A percentile compares a stretch with the other conserved stretches of the same genome.
Evolutionary conservation across 2,329 filamentous ascomycete species (phyloP).

Genomic region (Aspergillus ruber): DNA sequence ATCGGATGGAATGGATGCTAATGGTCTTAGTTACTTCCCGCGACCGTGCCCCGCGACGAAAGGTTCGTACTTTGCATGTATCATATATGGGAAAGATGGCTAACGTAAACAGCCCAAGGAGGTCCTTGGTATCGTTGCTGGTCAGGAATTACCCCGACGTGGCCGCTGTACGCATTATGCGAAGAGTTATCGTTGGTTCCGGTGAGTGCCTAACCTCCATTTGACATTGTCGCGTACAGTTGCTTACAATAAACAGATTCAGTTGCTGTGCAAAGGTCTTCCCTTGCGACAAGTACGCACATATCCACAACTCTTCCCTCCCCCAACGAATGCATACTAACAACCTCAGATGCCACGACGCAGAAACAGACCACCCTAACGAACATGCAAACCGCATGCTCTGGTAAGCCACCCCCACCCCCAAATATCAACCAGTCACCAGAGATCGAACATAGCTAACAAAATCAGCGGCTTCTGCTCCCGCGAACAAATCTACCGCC

Average conservation of each 20-base stretch:
- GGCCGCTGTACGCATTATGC: constrained; percentile 50
- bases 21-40: constrained; percentile 21
- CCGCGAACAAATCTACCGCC: constrained; percentile 70
- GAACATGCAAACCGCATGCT: constrained; percentile 83
- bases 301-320: background rate
- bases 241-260: constrained; percentile 36
- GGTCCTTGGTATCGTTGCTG: constrained; percentile 49
- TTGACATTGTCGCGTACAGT: background rate
- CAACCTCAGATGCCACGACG: constrained; percentile 62
- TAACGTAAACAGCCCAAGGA: constrained; percentile 37
- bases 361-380: constrained; percentile 61
- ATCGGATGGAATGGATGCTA: constrained; percentile 1
- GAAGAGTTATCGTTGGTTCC: constrained; percentile 53
- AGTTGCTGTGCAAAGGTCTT: constrained; percentile 53
- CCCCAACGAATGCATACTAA: background rate
- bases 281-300: constrained; percentile 48
- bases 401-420: constrained; percentile 42
- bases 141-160: constrained; percentile 47
- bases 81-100: background rate
- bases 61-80: constrained; percentile 22
- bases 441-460: background rate
- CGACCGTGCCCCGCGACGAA: constrained; percentile 27
- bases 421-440: too few species aligned
- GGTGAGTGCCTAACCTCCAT: constrained; percentile 25
- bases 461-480: constrained; percentile 59